Conservation (phyloP, 129 eudicot species). For the Saposhnikovia divaricata region DNA sequence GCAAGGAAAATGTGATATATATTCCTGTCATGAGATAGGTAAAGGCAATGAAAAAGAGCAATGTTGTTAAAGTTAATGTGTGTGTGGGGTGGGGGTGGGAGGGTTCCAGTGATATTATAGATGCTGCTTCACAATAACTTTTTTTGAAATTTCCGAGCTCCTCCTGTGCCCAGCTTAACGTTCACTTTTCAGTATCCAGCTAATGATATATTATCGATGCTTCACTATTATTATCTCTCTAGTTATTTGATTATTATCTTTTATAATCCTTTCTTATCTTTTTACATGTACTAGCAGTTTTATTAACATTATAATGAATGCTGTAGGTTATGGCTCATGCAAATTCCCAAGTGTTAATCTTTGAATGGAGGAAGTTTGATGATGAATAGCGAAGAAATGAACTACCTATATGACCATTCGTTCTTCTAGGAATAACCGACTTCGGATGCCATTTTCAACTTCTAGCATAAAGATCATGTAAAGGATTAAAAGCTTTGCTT, state of each 20-base stretch:
- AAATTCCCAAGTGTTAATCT: slow-evolving; percentile 56
- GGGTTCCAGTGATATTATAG: not conserved
- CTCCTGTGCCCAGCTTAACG: too few species aligned
- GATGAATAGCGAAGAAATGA: not conserved
- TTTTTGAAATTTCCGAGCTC: too few species aligned
- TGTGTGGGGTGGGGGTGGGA: not conserved
- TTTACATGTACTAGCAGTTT: not conserved
- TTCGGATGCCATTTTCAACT: not conserved
- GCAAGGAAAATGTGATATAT: not conserved
- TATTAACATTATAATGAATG: not conserved
- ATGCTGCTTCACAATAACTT: not conserved
- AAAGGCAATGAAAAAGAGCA: not conserved
- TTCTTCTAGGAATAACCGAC: not conserved
- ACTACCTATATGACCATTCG: not conserved
- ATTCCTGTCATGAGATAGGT: not conserved
- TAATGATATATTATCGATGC: too few species aligned
- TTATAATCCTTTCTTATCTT: not conserved
- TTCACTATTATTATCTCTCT: too few species aligned
- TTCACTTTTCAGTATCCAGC: too few species aligned
- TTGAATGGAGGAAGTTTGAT: slow-evolving; percentile 11
- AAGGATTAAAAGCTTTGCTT: not conserved
- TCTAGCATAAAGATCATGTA: not conserved
- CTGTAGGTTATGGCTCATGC: slow-evolving; percentile 78
- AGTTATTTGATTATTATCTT: not conserved
- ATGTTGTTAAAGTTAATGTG: not conserved